Evolutionary conservation across 1,284 basidiomycete genomes (phyloP).

Genomic region (Apiotrichum gamsii): DNA sequence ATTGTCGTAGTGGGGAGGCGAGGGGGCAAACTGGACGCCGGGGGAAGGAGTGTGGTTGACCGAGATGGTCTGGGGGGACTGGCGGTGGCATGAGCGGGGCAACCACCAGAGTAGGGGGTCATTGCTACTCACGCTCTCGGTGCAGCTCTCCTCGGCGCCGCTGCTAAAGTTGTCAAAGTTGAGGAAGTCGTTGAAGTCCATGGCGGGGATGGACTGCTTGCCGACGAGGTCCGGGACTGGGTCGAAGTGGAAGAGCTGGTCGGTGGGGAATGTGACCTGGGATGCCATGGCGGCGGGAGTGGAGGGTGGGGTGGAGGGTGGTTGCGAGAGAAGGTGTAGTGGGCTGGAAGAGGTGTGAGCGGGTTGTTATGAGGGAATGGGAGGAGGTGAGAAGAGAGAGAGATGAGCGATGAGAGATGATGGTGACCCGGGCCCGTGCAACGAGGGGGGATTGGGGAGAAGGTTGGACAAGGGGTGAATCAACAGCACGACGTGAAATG

Average conservation of each 20-base stretch:
- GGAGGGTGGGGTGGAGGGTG: background rate
- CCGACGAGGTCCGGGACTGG: conserved; percentile 33
- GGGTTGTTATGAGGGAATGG: background rate
- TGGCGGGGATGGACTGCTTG: conserved; percentile 34
- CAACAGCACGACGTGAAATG: too few species aligned
- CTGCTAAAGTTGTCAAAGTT: conserved; percentile 36
- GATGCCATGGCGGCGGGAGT: conserved; percentile 8
- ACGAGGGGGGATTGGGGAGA: too few species aligned
- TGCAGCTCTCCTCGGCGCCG: conserved; percentile 15
- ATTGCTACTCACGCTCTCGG: conserved; percentile 27
- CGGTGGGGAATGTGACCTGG: conserved; percentile 4
- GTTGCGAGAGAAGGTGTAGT: background rate
- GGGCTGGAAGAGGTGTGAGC: too few species aligned
- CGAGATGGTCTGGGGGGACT: conserved; percentile 39
- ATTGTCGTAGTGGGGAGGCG: conserved; percentile 21
- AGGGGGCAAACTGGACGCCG: conserved; percentile 13
- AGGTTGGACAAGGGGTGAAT: too few species aligned
- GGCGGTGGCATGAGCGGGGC: conserved; percentile 1
- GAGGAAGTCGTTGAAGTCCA: conserved; percentile 40
- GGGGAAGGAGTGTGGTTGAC: conserved; percentile 43
- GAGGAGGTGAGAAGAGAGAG: too few species aligned
- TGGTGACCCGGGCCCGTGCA: too few species aligned
- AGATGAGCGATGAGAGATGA: too few species aligned
- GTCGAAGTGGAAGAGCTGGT: conserved; percentile 20
- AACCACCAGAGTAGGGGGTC: background rate